These are phyloP conservation scores for Schizophyllum amplum DNA, from an alignment of 1,284 basidiomycete species.

Conservation along the genomic window DNA sequence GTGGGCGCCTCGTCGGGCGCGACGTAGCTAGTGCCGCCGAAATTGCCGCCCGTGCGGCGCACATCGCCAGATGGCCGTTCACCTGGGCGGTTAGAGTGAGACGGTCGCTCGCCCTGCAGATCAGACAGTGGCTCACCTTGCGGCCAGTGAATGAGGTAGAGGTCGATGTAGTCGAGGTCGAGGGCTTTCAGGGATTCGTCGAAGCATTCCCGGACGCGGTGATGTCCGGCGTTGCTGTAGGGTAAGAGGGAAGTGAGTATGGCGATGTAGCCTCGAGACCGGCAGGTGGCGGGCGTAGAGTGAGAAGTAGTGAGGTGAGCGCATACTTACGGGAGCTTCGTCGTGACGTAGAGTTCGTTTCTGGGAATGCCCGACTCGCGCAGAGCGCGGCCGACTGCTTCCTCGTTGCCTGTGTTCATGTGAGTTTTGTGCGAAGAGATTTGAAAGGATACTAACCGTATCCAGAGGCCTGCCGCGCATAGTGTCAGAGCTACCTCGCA, in stretches of 20 bases:
- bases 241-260: background rate
- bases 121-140: conserved; percentile 9
- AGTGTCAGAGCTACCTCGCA: background rate
- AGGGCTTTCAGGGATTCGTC: conserved; percentile 50
- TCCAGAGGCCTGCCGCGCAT: conserved; percentile 21
- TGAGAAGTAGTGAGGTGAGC: too few species aligned
- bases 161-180: conserved; percentile 56
- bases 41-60: too few species aligned
- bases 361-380: conserved; percentile 36
- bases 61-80: too few species aligned
- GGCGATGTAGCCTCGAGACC: background rate
- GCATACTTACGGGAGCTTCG: conserved; percentile 28
- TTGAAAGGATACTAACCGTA: conserved; percentile 20
- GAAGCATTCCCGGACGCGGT: conserved; percentile 41
- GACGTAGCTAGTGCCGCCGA: conserved; percentile 10
- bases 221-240: conserved; percentile 27
- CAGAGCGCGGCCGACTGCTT: conserved; percentile 41
- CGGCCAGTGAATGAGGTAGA: conserved; percentile 68
- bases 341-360: conserved; percentile 44
- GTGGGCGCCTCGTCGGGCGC: conserved; percentile 39
- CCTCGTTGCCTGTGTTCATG: conserved; percentile 36
- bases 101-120: background rate
- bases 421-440: too few species aligned
- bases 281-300: too few species aligned
- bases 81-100: too few species aligned